Evolutionary conservation across 805 yeast genomes (phyloP).

Genomic region (Cephaloascus albidus): DNA sequence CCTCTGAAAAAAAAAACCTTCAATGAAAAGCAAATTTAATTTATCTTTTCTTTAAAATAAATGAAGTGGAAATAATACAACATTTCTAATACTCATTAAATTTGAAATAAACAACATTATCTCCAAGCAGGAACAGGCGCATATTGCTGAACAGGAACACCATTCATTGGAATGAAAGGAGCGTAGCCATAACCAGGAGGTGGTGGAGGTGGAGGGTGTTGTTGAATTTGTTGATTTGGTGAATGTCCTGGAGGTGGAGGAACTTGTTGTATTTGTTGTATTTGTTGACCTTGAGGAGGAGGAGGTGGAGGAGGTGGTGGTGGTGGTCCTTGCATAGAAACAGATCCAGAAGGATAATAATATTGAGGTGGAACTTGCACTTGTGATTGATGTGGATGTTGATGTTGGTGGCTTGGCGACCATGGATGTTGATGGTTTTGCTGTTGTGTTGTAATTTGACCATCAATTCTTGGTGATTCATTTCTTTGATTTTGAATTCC

Average conservation of each 20-base stretch:
- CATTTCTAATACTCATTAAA: too few relatives aligned
- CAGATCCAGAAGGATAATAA: neutral
- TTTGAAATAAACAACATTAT: too few relatives aligned
- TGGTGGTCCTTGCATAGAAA: neutral
- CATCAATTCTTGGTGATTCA: conserved; percentile 3
- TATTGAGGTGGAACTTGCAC: conserved; percentile 2
- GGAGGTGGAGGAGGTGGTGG: conserved; percentile 1
- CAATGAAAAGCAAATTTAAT: too few relatives aligned
- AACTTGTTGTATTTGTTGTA: neutral
- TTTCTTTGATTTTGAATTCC: conserved; percentile 5
- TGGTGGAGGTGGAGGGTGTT: conserved; percentile 12
- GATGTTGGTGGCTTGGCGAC: conserved; percentile 3
- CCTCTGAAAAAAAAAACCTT: too few relatives aligned
- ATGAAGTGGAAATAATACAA: too few relatives aligned
- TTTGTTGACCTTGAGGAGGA: conserved; percentile 4
- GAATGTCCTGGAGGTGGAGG: conserved; percentile 2
- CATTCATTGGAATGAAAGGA: conserved; percentile 24
- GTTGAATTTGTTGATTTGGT: conserved; percentile 6
- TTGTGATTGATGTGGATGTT: conserved; percentile 1
- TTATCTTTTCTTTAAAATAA: too few relatives aligned
- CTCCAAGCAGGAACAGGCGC: neutral
- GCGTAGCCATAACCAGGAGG: conserved; percentile 29
- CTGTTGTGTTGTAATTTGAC: conserved; percentile 5
- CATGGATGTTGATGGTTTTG: conserved; percentile 4
- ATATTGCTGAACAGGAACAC: conserved; percentile 14